phyloP scores from a whole-genome alignment of 1,139 yeast species.

The Yamadazyma sp. region DNA sequence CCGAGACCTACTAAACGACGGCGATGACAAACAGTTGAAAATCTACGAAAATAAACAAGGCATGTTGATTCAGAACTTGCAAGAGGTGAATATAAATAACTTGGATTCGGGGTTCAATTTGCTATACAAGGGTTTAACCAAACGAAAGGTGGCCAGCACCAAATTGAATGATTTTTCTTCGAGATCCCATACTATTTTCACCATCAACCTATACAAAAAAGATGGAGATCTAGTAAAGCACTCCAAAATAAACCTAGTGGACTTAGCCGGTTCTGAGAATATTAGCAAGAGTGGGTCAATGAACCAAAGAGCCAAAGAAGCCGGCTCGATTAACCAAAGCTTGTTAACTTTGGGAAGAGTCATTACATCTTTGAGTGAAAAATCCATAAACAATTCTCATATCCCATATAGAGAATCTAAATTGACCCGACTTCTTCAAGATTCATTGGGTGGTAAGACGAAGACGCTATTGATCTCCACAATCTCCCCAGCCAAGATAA shows the following conservation, averaged over 20 bases:
- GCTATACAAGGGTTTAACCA: slow-evolving; percentile 54
- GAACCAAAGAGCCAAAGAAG: slow-evolving; percentile 79
- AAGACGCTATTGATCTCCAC: slow-evolving; percentile 81
- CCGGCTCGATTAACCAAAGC: slow-evolving; percentile 85
- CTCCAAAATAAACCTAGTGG: slow-evolving; percentile 77
- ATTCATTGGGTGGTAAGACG: slow-evolving; percentile 81
- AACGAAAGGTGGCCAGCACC: slow-evolving; percentile 67
- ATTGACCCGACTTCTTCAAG: slow-evolving; percentile 74
- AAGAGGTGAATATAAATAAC: slow-evolving; percentile 53
- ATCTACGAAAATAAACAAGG: slow-evolving; percentile 48
- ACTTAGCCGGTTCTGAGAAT: slow-evolving; percentile 87
- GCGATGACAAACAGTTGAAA: slow-evolving; percentile 37
- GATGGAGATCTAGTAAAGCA: slow-evolving; percentile 43
- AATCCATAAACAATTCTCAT: slow-evolving; percentile 32
- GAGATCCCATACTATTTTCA: slow-evolving; percentile 72
- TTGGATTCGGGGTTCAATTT: slow-evolving; percentile 55
- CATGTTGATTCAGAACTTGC: slow-evolving; percentile 51
- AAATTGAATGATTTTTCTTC: slow-evolving; percentile 69
- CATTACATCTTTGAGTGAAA: slow-evolving; percentile 60
- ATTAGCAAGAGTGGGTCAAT: slow-evolving; percentile 78
- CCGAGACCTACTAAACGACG: slow-evolving; percentile 56
- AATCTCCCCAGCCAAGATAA: slow-evolving; percentile 73
- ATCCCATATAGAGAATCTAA: slow-evolving; percentile 87
- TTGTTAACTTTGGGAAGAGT: slow-evolving; percentile 82
- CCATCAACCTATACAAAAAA: slow-evolving; percentile 56